phyloP scores from a whole-genome alignment of 176 grass and related monocot genomes.

The Olyra latifolia region DNA sequence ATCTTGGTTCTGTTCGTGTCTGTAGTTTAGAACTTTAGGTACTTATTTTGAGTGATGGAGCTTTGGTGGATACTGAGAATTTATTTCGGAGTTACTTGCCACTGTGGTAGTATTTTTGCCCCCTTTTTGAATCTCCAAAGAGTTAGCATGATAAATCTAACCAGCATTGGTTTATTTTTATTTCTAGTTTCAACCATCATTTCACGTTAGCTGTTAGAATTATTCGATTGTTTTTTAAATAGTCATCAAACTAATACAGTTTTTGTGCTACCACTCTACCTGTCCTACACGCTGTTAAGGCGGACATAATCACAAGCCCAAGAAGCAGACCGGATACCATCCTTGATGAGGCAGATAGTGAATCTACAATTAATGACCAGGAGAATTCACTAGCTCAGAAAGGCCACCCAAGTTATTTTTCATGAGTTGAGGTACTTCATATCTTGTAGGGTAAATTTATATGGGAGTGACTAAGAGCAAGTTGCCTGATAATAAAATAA shows the following conservation, averaged over 20 bases:
- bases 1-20: not conserved
- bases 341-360: slow-evolving; percentile 72
- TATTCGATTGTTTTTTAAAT: not conserved
- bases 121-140: slow-evolving; percentile 7
- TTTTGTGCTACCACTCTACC: slow-evolving; percentile 16
- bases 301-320: slow-evolving; percentile 67
- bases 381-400: slow-evolving; percentile 44
- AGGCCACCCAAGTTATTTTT: slow-evolving; percentile 56
- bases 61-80: not conserved
- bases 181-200: not conserved
- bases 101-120: not conserved
- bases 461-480: too few relatives aligned
- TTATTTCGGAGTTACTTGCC: not conserved
- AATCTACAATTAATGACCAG: slow-evolving; percentile 15
- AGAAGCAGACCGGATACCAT: slow-evolving; percentile 80
- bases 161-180: not conserved
- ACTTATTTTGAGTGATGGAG: not conserved
- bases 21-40: slow-evolving; percentile 1
- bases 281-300: slow-evolving; percentile 36
- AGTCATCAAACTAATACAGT: not conserved
- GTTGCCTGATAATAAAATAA: too few relatives aligned
- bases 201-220: not conserved
- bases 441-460: not conserved
- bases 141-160: not conserved
- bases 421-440: slow-evolving; percentile 69